Evolutionary conservation across 139 green algal genomes (phyloP).

Genomic region (Closterium sp.): DNA sequence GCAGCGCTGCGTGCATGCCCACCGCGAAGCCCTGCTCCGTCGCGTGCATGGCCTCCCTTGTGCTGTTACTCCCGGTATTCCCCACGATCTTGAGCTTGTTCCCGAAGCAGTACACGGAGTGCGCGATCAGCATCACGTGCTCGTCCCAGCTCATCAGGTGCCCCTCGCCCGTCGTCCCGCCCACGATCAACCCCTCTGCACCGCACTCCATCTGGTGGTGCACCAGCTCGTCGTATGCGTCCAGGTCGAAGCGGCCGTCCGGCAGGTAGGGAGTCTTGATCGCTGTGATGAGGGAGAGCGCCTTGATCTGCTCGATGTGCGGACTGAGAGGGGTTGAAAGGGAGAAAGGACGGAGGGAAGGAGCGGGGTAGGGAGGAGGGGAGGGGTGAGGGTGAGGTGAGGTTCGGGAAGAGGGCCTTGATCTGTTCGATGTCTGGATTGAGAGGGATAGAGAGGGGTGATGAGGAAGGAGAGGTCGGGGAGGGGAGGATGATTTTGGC

Average conservation of each 20-base stretch:
- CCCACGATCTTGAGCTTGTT: slow-evolving; percentile 78
- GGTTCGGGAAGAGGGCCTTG: not conserved
- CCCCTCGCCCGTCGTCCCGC: slow-evolving; percentile 92
- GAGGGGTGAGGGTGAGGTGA: not conserved
- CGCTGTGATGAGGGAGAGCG: slow-evolving; percentile 62
- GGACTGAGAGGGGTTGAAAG: not conserved
- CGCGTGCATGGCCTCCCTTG: slow-evolving; percentile 91
- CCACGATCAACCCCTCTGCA: slow-evolving; percentile 84
- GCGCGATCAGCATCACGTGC: slow-evolving; percentile 99
- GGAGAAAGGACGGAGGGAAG: not conserved
- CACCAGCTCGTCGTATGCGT: slow-evolving; percentile 74
- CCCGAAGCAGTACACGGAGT: slow-evolving; percentile 83
- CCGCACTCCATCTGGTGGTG: slow-evolving; percentile 27
- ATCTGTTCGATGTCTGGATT: not conserved
- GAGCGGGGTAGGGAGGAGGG: not conserved
- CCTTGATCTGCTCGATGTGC: slow-evolving; percentile 18
- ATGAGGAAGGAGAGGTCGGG: too few relatives aligned
- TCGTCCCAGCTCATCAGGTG: slow-evolving; percentile 97
- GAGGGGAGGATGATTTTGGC: too few relatives aligned
- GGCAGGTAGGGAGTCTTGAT: slow-evolving; percentile 94
- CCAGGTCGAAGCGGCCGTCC: slow-evolving; percentile 91
- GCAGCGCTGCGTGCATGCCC: slow-evolving; percentile 94
- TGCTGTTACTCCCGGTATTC: slow-evolving; percentile 97
- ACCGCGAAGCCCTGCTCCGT: slow-evolving; percentile 94
- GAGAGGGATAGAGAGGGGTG: not conserved